A percentile compares a stretch with the other conserved stretches of the same genome.
These are phyloP conservation scores for Solidago caesia DNA, from an alignment of 129 eudicot species.

Conservation along the genomic window DNA sequence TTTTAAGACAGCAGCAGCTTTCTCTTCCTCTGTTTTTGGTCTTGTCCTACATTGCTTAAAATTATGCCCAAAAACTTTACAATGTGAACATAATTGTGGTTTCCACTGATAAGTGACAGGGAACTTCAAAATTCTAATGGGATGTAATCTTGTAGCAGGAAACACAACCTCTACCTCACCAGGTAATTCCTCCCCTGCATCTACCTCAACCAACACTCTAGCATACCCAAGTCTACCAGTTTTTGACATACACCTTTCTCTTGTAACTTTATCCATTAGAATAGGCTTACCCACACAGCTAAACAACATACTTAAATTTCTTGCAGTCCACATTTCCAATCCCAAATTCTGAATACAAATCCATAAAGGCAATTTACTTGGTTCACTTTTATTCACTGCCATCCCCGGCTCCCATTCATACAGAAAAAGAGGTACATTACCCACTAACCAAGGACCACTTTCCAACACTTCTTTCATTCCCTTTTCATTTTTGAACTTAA, in stretches of 20 bases:
- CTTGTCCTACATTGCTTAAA: not conserved
- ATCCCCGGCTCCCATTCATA: not conserved
- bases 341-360: not conserved
- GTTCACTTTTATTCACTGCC: not conserved
- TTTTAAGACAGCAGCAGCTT: not conserved
- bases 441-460: not conserved
- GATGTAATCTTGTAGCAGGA: not conserved
- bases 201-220: not conserved
- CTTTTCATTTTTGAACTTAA: not conserved
- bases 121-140: not conserved
- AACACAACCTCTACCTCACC: not conserved
- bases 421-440: not conserved
- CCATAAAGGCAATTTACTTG: not conserved
- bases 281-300: not conserved
- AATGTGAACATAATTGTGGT: not conserved
- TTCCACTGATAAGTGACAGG: not conserved
- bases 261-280: not conserved
- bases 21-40: not conserved
- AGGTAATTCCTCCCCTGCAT: not conserved
- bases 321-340: not conserved
- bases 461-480: not conserved
- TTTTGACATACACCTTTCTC: not conserved
- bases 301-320: not conserved
- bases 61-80: not conserved
- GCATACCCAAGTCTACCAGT: not conserved